Base-by-base conservation (phyloP, 495 filamentous ascomycete species). In the Jackrogersella multiformis region DNA sequence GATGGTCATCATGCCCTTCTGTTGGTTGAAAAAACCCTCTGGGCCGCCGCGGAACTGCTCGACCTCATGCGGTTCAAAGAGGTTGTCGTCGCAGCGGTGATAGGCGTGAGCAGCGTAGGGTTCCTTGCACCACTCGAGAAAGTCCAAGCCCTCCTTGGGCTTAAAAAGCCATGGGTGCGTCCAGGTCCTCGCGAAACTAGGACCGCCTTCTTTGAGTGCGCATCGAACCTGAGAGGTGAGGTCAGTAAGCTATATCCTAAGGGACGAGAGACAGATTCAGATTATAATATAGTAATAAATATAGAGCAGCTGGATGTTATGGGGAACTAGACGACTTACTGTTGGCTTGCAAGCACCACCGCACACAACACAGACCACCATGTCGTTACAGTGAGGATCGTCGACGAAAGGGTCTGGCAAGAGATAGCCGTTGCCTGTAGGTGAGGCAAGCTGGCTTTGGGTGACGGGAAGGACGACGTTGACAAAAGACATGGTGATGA, bases 331-430 rank as follows among this genome's bases (percentile, higher is more conserved):
- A 21, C 18, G 35, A 61, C 66, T 46, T 61, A 69, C 66, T 0
- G 53, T 63, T 24, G 60, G 52, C 4, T 34, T 49, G 35, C 56
- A 71, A 8, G 71, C 28, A 13, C 52, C 61, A 24, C 71, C 68
- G 9, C 71, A 73, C 1, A 68, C 54, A 13, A 68, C 64, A 36
- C 71, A 73, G 9, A 61, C 35, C 0, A 71, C 61, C 4, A 23
- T 21, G 0, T 63, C n/a, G 15, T 66, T 13, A 23, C 20, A 5
- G 20, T 39, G 5, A 12, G 26, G 6, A 12, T 7, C 12, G 48
- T 1, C 15, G 28, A 6, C 8, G 16, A 8, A 20, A 10, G 48
- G 48, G 45, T 30, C 18, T 21, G 41, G 41, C 5, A 44, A 12
- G 18, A 6, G 16, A 9, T 44, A n/a, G n/a, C n/a, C n/a, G n/a